A percentile compares a stretch with the other conserved stretches of the same genome.
phyloP scores from a whole-genome alignment of 2,329 filamentous ascomycete genomes.

The Ophiostoma ulmi region DNA sequence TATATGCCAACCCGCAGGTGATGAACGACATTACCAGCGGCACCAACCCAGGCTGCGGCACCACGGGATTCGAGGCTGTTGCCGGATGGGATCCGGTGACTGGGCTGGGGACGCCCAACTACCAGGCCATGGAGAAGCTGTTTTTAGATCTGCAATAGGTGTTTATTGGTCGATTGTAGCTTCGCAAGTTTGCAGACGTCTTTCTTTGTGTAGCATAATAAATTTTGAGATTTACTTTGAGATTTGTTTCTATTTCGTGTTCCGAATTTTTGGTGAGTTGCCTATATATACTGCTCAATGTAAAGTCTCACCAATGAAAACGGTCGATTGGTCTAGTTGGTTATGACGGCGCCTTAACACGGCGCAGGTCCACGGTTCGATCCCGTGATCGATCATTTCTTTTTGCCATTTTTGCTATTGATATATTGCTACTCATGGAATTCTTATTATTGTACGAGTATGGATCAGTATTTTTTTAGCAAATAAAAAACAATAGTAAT shows the following conservation, averaged over 20 bases:
- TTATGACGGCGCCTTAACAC: conserved; percentile 15
- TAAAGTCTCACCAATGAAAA: neutral
- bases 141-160: conserved; percentile 25
- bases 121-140: conserved; percentile 27
- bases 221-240: too few species aligned
- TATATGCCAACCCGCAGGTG: conserved; percentile 33
- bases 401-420: neutral
- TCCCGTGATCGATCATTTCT: conserved; percentile 12
- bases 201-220: neutral
- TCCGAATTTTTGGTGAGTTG: neutral
- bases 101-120: conserved; percentile 28
- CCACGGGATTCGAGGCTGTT: conserved; percentile 32
- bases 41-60: conserved; percentile 35
- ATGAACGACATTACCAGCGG: conserved; percentile 33
- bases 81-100: conserved; percentile 31
- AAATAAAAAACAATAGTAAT: too few species aligned
- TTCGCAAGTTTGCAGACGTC: too few species aligned
- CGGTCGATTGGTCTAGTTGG: conserved; percentile 14
- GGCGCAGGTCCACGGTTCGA: conserved; percentile 13
- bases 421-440: neutral
- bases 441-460: too few species aligned
- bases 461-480: too few species aligned
- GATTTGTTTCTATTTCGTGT: neutral
- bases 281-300: neutral
- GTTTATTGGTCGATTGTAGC: neutral